Conservation (phyloP, 2,329 filamentous ascomycete genomes). For the Fusarium duplospermum region DNA sequence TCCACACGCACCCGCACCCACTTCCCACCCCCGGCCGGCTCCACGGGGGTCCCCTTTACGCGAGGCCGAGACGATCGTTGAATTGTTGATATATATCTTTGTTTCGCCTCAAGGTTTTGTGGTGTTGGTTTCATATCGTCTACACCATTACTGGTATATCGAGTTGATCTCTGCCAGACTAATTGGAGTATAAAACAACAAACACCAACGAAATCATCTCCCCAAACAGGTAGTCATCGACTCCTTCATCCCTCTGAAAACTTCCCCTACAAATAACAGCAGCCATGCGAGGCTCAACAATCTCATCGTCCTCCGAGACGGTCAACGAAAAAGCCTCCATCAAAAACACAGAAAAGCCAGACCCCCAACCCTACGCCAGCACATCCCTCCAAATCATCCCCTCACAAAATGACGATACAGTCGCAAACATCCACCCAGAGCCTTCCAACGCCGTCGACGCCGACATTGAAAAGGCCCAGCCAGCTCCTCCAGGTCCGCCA, state of each 20-base stretch:
- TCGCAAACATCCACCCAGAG: constrained; percentile 40
- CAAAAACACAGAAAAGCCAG: constrained; percentile 21
- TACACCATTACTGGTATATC: not conserved
- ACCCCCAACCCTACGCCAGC: constrained; percentile 4
- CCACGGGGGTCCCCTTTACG: not conserved
- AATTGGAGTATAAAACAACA: not conserved
- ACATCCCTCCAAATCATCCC: constrained; percentile 10
- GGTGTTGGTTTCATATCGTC: not conserved
- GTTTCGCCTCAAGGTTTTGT: not conserved
- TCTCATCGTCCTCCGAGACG: constrained; percentile 43
- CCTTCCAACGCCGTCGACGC: constrained; percentile 47
- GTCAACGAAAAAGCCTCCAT: constrained; percentile 33
- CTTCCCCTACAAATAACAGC: not conserved
- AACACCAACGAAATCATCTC: not conserved
- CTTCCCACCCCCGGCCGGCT: not conserved
- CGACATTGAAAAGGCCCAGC: constrained; percentile 39
- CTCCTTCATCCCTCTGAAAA: not conserved
- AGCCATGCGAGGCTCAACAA: constrained; percentile 40
- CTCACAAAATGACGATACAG: constrained; percentile 23
- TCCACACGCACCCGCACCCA: not conserved
- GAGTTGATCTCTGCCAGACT: not conserved
- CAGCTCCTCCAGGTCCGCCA: constrained; percentile 35
- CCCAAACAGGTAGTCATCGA: not conserved
- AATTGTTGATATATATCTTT: not conserved
- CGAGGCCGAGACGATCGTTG: not conserved